Base-by-base conservation (phyloP, 1,284 basidiomycete species). In the Melanopsichium pennsylvanicum region DNA sequence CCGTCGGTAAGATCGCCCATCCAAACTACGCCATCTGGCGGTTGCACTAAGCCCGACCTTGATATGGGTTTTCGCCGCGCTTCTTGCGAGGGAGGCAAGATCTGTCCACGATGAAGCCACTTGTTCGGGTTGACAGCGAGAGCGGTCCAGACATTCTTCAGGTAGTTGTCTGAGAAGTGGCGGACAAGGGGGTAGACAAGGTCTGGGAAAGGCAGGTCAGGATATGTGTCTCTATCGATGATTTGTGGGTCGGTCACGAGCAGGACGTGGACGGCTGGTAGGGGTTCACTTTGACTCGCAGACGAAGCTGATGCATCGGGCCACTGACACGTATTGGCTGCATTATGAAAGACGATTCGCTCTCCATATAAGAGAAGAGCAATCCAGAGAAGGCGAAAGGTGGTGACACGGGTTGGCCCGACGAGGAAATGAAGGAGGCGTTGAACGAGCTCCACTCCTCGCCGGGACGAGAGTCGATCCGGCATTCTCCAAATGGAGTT, bases 1-100 rank as follows among this genome's bases (percentile, higher is more conserved):
- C 70, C 67, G 32, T 74, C 72, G 5, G 68, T 63, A 0, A 74
- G 49, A 23, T 73, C 72, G 16, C 72, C 72, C 62, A 73, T 54
- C 66, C 66, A 72, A 18, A 74, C 40, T 15, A 72, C 58, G 13
- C 50, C 66, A 31, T 72, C 66, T 11, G 68, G 63, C 15, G 66
- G 54, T 27, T 37, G 43, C 29, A 47, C 58, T 7, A 62, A 40
- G 13, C 34, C 38, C 10, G 43, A 11, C 8, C 29, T 38, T 6
- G 41, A 35, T 6, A 10, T 6, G 22, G 21, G 6, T 3, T 35
- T 37, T 0, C 52, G 40, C 37, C 26, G 34, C 16, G 52, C 31
- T 36, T 49, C 21, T 15, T 37, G 36, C 15, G 43, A 13, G 7
- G 50, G 44, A 16, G 61, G 22, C 3, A 41, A 31, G 36, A 68